Evolutionary conservation across 1,139 yeast genomes (phyloP).

Genomic region (Schwanniomyces etchellsii): DNA sequence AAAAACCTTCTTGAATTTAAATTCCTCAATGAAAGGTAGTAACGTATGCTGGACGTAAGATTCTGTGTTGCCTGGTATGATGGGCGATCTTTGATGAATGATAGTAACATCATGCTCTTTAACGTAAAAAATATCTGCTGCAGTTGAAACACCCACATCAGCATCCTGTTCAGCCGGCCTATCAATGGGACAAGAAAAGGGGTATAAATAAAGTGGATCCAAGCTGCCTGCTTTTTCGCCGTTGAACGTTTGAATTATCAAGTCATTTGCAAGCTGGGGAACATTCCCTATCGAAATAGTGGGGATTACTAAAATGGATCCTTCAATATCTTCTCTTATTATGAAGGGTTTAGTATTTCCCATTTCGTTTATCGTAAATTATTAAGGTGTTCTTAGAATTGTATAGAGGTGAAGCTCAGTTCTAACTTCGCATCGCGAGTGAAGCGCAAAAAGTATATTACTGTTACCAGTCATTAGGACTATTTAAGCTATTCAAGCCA

Average conservation of each 20-base stretch:
- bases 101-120: slow-evolving; percentile 39
- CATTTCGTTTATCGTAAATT: slow-evolving; percentile 3
- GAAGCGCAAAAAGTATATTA: neutral
- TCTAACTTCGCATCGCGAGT: neutral
- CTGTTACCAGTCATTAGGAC: too few relatives aligned
- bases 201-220: slow-evolving; percentile 61
- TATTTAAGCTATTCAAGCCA: too few relatives aligned
- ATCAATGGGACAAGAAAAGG: slow-evolving; percentile 82
- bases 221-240: slow-evolving; percentile 49
- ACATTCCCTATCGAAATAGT: slow-evolving; percentile 84
- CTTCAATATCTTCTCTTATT: slow-evolving; percentile 2
- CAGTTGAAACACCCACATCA: slow-evolving; percentile 43
- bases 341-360: slow-evolving; percentile 3
- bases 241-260: slow-evolving; percentile 58
- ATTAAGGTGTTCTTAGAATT: neutral
- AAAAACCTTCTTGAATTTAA: slow-evolving; percentile 41
- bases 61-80: slow-evolving; percentile 57
- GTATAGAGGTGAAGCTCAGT: neutral
- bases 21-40: slow-evolving; percentile 38
- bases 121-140: slow-evolving; percentile 55
- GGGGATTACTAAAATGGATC: slow-evolving; percentile 53
- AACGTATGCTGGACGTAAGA: slow-evolving; percentile 52
- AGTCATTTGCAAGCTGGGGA: slow-evolving; percentile 77
- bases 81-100: slow-evolving; percentile 81
- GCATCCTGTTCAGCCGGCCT: neutral